Base-by-base conservation (phyloP, 2,329 filamentous ascomycete genomes). In the Exophiala mesophila region DNA sequence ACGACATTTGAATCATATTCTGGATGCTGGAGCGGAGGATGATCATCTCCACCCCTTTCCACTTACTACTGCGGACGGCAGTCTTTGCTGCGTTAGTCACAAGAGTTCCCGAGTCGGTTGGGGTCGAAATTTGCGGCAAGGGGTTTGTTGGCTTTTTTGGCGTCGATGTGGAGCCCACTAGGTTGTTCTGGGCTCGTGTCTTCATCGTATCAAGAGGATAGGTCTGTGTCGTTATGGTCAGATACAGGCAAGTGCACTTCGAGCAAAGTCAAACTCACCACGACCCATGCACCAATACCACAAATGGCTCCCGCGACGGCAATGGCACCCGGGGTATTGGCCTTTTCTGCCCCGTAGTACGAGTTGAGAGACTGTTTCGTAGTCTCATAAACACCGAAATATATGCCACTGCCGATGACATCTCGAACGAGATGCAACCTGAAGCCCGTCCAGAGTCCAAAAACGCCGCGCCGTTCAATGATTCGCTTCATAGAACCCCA, bases 171-270 rank as follows among this genome's bases (percentile, higher is more conserved):
- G 36, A 23, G 9, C 66, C 66, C 9, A 71, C 60, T 6, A 71
- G 57, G 29, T 69, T 63, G 39, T 68, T 70, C 52, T 71, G 68
- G 1, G 66, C 65, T 12, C 68, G 68, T n/a, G 68, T 71, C 53
- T 71, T 71, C 44, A 65, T 64, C 2, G 68, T 70, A 45, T 71
- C 68, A 8, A 71, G 62, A 0, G 68, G 66, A 46, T 71, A 71
- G 3, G 68, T 71, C 68, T 71, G 35, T 10, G 17, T n/a, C n/a
- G n/a, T n/a, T n/a, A n/a, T n/a, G n/a, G n/a, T n/a, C n/a, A n/a
- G n/a, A n/a, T n/a, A n/a, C n/a, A n/a, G n/a, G n/a, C n/a, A n/a
- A n/a, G n/a, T n/a, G n/a, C n/a, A n/a, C n/a, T 39, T 31, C 17
- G 5, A 13, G 16, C 20, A 3, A 20, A 15, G 26, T 36, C 26